These are phyloP conservation scores for Periconia macrospinosa DNA, from an alignment of 2,329 filamentous ascomycete genomes.

Conservation along the genomic window DNA sequence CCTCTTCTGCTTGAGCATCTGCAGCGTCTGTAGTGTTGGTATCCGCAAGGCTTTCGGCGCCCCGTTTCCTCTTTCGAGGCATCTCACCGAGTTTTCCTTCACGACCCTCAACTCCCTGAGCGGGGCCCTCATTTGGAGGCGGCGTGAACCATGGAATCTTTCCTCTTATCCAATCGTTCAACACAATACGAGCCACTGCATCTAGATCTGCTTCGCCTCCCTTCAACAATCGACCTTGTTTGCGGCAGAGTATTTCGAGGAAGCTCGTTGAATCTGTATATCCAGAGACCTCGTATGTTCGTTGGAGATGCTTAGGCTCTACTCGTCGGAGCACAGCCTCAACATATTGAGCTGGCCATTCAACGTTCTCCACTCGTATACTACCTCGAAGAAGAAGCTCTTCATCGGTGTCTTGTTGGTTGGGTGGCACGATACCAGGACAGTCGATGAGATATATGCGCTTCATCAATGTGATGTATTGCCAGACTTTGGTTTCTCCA, in stretches of 20 bases:
- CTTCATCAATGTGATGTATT: constrained; percentile 91
- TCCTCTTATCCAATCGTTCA: constrained; percentile 94
- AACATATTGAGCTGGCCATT: constrained; percentile 96
- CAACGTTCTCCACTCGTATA: constrained; percentile 91
- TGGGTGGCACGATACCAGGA: constrained; percentile 92
- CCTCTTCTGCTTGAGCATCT: constrained; percentile 14
- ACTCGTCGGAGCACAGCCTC: constrained; percentile 77
- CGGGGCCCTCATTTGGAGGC: constrained; percentile 56
- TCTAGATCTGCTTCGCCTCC: constrained; percentile 95
- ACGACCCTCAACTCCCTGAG: constrained; percentile 62
- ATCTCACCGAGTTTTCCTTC: constrained; percentile 84
- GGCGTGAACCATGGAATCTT: constrained; percentile 97
- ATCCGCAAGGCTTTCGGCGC: constrained; percentile 35
- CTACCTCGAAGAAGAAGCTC: constrained; percentile 90
- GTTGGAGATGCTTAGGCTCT: constrained; percentile 84
- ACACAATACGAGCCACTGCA: constrained; percentile 92
- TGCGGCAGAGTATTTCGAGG: constrained; percentile 82
- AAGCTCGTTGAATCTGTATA: constrained; percentile 80
- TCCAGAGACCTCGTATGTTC: constrained; percentile 85
- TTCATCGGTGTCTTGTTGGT: constrained; percentile 77
- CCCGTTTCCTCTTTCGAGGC: constrained; percentile 71
- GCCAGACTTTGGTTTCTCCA: constrained; percentile 75
- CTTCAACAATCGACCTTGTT: constrained; percentile 81
- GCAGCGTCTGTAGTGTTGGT: constrained; percentile 21
- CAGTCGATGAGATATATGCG: constrained; percentile 95